Base-by-base conservation (phyloP, 2,329 filamentous ascomycete genomes). In the Neodidymelliopsis sp. region DNA sequence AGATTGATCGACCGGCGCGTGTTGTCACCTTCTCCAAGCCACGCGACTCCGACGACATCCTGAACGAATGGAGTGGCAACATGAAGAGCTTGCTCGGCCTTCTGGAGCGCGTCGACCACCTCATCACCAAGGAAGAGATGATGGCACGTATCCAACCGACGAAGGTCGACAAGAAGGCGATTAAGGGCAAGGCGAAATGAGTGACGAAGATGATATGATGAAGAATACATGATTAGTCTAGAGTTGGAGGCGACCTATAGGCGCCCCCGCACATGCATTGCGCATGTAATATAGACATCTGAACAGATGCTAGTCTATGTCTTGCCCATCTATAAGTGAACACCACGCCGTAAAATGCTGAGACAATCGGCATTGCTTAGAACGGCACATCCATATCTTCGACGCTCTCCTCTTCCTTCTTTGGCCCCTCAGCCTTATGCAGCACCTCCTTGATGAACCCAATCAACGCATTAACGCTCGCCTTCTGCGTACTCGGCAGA, bases 51-150 rank as follows among this genome's bases (percentile, higher is more conserved):
- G 94, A 99, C 70, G 94, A 99, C 74, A 86, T 97, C 42, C 79
- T 99, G 68, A 99, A 99, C 70, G 94, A 99, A 77, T 99, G 94
- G 94, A 96, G 91, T 73, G 88, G 90, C 67, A 96, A 97, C 75
- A 97, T 96, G 91, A 96, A 94, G 87, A 92, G 87, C 69, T 76
- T 96, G 65, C 77, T 96, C 59, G 91, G 90, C 9, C 77, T 93
- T 45, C 71, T 96, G 69, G 91, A 96, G 81, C 84, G 91, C 56
- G 95, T 99, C 54, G 94, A 99, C 71, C 94, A 99, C 74, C 81
- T 99, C 66, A 99, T 99, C 69, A 99, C 95, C 45, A 97, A 97
- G 82, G 94, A 99, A 77, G 94, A 99, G 81, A 99, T 99, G 94
- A 99, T 99, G 94, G 94, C 94, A 29, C 84, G 92, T 51, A 97